Base-by-base conservation (phyloP, 805 yeast genomes). In the Candida vaughaniae region DNA sequence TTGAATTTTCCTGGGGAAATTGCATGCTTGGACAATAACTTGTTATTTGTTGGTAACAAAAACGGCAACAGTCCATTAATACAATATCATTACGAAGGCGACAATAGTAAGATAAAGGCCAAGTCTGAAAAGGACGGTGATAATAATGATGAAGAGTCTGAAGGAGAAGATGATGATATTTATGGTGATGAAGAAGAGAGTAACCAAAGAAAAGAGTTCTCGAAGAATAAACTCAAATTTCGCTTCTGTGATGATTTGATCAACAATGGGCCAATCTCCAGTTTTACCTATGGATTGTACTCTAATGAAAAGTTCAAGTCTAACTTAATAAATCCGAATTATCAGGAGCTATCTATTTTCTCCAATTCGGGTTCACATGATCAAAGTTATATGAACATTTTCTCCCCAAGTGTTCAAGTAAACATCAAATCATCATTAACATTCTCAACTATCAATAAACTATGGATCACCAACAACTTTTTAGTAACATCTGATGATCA, bases 241-340 rank as follows among this genome's bases (percentile, higher is more conserved):
- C 41, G 14, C 38, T 75, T 82, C 39, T 62, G 72, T 22, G 93
- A 87, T 46, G 59, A 62, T 1, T 53, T 89, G 8, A 50, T 71
- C 2, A 85, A 81, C 49, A 68, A 75, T 46, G 96, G 96, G 0
- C 95, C 96, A 0, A 65, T 85, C 9, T 69, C 85, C 2, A 77
- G 80, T 27, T 71, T 89, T 44, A 71, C 89, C 0, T 48, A 81
- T 22, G 96, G 90, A 0, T 68, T 70, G 33, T 66, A 75, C 18
- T 72, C 84, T 0, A 68, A 76, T 0, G 80, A 77, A 12, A 64
- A 64, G 30, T 72, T 69, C 38, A 64, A 75, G 8, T 75, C 80
- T 38, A 86, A 88, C 31, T 66, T 84, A 19, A 64, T 75, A 0
- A 85, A 85, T 52, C 91, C 95, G 2, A 82, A 80, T 44, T 66